These are phyloP conservation scores for Nyctanthes arbortristis DNA, from an alignment of 257 asterid genomes.

Conservation along the genomic window DNA sequence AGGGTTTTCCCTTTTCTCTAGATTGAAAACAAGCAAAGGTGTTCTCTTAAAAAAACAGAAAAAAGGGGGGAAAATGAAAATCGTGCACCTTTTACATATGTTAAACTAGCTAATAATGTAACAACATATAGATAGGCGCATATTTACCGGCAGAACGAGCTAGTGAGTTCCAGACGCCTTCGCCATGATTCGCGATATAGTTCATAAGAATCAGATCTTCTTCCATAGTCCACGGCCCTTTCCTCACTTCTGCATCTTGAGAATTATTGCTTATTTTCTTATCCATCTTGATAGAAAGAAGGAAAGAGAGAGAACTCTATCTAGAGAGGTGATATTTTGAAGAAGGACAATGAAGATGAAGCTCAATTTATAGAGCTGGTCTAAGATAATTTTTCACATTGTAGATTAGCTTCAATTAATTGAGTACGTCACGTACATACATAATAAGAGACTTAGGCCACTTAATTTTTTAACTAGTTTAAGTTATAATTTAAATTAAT, in stretches of 20 bases:
- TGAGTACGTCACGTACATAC: conserved; percentile 19
- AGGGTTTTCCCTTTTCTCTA: conserved; percentile 32
- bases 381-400: conserved; percentile 20
- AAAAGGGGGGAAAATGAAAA: background rate
- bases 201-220: conserved; percentile 93
- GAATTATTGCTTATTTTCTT: conserved; percentile 63
- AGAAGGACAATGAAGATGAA: conserved; percentile 37
- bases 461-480: conserved; percentile 47
- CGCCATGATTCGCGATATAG: conserved; percentile 93
- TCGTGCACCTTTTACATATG: background rate
- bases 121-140: background rate
- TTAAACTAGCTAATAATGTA: background rate
- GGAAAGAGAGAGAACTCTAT: conserved; percentile 18
- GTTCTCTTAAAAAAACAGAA: background rate
- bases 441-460: conserved; percentile 54
- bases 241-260: conserved; percentile 86
- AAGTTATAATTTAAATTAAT: conserved; percentile 27
- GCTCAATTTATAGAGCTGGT: conserved; percentile 64
- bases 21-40: no score
- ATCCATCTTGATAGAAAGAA: conserved; percentile 47
- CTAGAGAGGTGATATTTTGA: conserved; percentile 25
- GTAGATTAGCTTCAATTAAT: conserved; percentile 39
- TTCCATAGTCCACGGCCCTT: conserved; percentile 99
- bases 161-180: conserved; percentile 95
- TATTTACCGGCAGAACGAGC: conserved; percentile 86